These are phyloP conservation scores for Diplodia seriata DNA, from an alignment of 2,329 filamentous ascomycete species.

Conservation along the genomic window DNA sequence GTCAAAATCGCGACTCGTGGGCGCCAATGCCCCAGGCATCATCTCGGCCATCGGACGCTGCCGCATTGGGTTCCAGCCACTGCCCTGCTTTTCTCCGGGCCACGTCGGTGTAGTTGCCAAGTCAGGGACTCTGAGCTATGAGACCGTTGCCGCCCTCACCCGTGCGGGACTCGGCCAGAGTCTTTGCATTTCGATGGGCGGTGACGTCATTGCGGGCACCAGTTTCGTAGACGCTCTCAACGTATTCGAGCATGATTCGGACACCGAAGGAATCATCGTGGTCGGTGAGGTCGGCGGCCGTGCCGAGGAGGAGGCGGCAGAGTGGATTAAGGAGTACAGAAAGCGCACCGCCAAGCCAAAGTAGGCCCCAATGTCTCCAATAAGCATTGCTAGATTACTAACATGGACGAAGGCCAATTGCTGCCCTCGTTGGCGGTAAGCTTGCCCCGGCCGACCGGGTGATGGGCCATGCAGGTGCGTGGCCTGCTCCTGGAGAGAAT, in stretches of 20 bases:
- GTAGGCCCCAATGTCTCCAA: constrained; percentile 51
- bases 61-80: constrained; percentile 76
- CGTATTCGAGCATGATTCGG: constrained; percentile 69
- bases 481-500: constrained; percentile 70
- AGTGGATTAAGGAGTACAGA: constrained; percentile 73
- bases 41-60: constrained; percentile 76
- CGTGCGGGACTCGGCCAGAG: constrained; percentile 78
- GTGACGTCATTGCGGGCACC: constrained; percentile 76
- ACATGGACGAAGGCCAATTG: constrained; percentile 65
- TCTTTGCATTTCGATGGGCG: constrained; percentile 78
- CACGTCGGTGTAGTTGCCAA: constrained; percentile 79
- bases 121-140: constrained; percentile 80
- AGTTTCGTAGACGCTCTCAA: constrained; percentile 74
- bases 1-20: constrained; percentile 73
- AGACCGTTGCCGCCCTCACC: constrained; percentile 77
- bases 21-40: constrained; percentile 82
- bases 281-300: constrained; percentile 76
- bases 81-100: constrained; percentile 73
- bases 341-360: constrained; percentile 66
- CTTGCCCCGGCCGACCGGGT: constrained; percentile 68
- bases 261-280: constrained; percentile 74
- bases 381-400: background rate
- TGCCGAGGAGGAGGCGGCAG: constrained; percentile 73
- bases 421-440: constrained; percentile 72
- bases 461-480: constrained; percentile 83